Conservation (phyloP, 2,329 filamentous ascomycete genomes). For the Exophiala oligosperma region DNA sequence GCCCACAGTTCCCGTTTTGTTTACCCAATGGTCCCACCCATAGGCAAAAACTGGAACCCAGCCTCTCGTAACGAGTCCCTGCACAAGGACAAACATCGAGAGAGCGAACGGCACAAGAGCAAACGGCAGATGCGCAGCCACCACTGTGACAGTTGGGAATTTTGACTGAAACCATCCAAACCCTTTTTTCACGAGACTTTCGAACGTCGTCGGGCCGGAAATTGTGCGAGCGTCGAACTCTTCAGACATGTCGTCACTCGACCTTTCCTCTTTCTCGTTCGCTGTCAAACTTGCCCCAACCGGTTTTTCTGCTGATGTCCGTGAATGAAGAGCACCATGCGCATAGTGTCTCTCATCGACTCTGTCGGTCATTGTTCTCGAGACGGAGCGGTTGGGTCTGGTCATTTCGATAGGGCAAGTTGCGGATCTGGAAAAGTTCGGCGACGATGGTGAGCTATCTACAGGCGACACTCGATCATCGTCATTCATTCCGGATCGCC, state of each 20-base stretch:
- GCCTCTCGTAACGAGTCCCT: conserved; percentile 70
- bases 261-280: not conserved
- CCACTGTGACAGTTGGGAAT: conserved; percentile 68
- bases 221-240: not conserved
- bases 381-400: not conserved
- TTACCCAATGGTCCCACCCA: conserved; percentile 39
- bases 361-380: not conserved
- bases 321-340: not conserved
- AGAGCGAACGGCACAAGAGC: conserved; percentile 71
- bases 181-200: conserved; percentile 47
- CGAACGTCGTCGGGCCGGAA: conserved; percentile 48
- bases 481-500: not conserved
- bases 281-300: not conserved
- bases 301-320: not conserved
- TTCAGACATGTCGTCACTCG: not conserved
- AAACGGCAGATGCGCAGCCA: conserved; percentile 65
- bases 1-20: conserved; percentile 11
- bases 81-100: conserved; percentile 73
- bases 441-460: not conserved
- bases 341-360: not conserved
- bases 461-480: not conserved
- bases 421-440: not conserved
- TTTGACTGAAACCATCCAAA: conserved; percentile 67
- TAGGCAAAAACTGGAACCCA: conserved; percentile 73
- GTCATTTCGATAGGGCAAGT: not conserved